These are phyloP conservation scores for Diversispora epigaea DNA, from an alignment of 192 early-diverging fungal species.

Conservation along the genomic window DNA sequence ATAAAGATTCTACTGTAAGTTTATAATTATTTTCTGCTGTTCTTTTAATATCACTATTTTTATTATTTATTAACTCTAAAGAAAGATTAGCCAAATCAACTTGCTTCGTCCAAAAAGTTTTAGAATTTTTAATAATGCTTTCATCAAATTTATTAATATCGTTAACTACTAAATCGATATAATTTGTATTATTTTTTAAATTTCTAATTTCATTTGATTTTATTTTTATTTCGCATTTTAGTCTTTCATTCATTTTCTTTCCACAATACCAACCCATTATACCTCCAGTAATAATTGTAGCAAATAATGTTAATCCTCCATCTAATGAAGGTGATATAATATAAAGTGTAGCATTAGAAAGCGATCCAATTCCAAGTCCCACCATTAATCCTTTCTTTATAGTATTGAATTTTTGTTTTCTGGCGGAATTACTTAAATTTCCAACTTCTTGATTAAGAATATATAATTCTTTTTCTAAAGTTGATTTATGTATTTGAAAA, in stretches of 20 bases:
- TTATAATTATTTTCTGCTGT: not conserved
- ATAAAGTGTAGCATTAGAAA: not conserved
- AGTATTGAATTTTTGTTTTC: not conserved
- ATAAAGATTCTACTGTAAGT: not conserved
- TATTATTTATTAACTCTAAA: not conserved
- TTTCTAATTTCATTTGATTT: not conserved
- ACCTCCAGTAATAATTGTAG: not conserved
- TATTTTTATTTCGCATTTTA: not conserved
- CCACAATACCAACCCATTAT: conserved; percentile 6
- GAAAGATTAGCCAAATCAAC: not conserved
- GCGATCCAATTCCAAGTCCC: not conserved
- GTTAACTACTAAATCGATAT: not conserved
- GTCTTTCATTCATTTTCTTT: not conserved
- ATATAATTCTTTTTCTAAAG: not conserved
- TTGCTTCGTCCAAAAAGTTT: conserved; percentile 4
- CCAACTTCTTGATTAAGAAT: not conserved
- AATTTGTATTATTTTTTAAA: not conserved
- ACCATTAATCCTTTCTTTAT: not conserved
- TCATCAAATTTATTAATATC: not conserved
- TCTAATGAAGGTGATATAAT: not conserved
- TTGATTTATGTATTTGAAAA: conserved; percentile 4
- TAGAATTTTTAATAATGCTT: not conserved
- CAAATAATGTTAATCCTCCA: conserved; percentile 6
- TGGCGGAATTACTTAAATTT: not conserved
- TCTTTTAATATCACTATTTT: not conserved